phyloP scores from a whole-genome alignment of 345 rosid species.

The Aurinia saxatilis region DNA sequence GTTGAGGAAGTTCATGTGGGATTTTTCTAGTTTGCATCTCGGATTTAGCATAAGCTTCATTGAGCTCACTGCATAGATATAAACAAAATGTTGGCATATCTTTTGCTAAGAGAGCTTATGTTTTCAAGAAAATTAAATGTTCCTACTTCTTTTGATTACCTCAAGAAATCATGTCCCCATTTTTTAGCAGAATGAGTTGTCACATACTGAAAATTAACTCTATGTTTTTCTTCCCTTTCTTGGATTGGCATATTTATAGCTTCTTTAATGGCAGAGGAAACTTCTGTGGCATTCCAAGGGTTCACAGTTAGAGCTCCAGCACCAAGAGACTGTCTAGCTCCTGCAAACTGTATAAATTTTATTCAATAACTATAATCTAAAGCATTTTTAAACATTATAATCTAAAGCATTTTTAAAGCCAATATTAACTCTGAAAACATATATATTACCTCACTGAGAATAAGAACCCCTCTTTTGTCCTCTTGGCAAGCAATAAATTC shows the following conservation, averaged over 20 bases:
- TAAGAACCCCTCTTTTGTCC: constrained; percentile 86
- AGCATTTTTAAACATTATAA: too few relatives aligned
- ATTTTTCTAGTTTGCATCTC: constrained; percentile 67
- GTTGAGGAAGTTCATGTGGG: constrained; percentile 59
- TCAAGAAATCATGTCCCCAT: constrained; percentile 89
- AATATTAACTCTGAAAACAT: too few relatives aligned
- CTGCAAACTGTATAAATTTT: constrained; percentile 58
- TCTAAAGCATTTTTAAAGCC: too few relatives aligned
- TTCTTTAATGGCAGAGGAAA: constrained; percentile 71
- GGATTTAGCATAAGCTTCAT: constrained; percentile 48
- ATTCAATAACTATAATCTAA: not conserved
- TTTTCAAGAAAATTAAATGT: not conserved
- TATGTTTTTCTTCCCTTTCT: constrained; percentile 68
- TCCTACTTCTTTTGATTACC: constrained; percentile 31
- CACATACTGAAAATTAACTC: constrained; percentile 56
- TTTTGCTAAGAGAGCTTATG: not conserved
- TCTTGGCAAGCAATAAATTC: constrained; percentile 96
- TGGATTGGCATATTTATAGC: constrained; percentile 69
- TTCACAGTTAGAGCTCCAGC: constrained; percentile 91
- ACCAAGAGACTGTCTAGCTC: constrained; percentile 93
- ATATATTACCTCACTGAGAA: constrained; percentile 73
- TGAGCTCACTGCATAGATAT: constrained; percentile 52
- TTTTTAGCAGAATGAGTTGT: constrained; percentile 72
- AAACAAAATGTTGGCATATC: not conserved
- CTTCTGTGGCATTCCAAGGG: constrained; percentile 93